Evolutionary conservation across 768 basidiomycete species (phyloP), one percentile per base, ranked within the genome.

Genomic region (Collybia mongolica): DNA sequence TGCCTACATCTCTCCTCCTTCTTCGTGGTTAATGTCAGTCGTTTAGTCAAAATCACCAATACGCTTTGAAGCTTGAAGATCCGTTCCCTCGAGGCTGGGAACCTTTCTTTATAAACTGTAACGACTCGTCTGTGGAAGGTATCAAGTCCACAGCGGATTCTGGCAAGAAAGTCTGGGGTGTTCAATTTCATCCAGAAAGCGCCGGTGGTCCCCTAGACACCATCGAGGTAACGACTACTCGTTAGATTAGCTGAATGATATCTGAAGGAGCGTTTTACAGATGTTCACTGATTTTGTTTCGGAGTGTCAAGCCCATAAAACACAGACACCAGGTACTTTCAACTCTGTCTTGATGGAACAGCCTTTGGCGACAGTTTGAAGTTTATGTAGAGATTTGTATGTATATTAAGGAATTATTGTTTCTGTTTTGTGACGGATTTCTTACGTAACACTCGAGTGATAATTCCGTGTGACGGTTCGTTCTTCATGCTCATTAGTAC

Each of bases 71-170:
- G 64, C 72, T 98, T 46, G 86, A 88, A 54, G 96, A 98, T 63
- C 90, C 93, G 3, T 97, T 98, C 90, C 97, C 97, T 22, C 74
- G 79, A 51, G 97, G 94, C 15, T 99, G 93, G 94, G 93, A 96
- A 59, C 96, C 96, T 0, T 98, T 96, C 81, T 99, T 99, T 77
- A 96, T 98, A 75, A 99, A 98, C 72, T 97, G 93, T 72, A 98
- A 98, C 63, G 96, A 98, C 71, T 98, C 96, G 14, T 97, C 93
- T 1, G 94, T 98, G 14, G 97, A 98, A 66, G 97, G 97, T 35
- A 97, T 98, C 79, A 98, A 94, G 72, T 95, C 93, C 15, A 97
- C 97, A 1, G 63, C 73, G 0, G 88, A 86, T 8, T 94, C 93
- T 19, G 93, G 93, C 47, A 93, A 87, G 73, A 86, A 84, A 55